Evolutionary conservation across 2,329 filamentous ascomycete species (phyloP).

Genomic region (Fusarium nanum): DNA sequence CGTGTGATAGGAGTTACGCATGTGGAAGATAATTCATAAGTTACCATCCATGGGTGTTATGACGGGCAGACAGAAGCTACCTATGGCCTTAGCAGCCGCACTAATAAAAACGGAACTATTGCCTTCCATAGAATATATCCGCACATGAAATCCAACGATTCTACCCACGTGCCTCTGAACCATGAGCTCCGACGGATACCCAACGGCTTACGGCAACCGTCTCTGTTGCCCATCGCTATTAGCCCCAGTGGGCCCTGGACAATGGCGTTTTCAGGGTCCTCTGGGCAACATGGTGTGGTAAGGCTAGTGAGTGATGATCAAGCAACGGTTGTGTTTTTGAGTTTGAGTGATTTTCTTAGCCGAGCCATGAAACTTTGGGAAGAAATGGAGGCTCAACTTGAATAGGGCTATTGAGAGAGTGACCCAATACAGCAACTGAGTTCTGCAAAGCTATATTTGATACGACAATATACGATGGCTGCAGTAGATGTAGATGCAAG

Average conservation of each 20-base stretch:
- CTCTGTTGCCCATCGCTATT: neutral
- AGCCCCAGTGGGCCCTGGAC: neutral
- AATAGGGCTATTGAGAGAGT: neutral
- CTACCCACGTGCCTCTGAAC: neutral
- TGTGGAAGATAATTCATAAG: neutral
- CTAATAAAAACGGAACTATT: neutral
- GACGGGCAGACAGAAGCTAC: neutral
- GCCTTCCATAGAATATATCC: neutral
- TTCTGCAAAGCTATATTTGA: neutral
- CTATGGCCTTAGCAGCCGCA: neutral
- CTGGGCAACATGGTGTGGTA: neutral
- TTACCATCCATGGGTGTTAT: conserved; percentile 13
- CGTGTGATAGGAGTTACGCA: conserved; percentile 1
- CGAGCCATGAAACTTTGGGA: neutral
- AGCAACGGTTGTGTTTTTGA: conserved; percentile 14
- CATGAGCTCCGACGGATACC: conserved; percentile 1
- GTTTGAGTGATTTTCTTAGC: conserved; percentile 34
- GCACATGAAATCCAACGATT: neutral
- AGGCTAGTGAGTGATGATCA: neutral
- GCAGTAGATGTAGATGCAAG: conserved; percentile 7
- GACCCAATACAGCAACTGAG: neutral
- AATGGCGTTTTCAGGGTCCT: conserved; percentile 33
- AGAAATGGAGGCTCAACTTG: neutral
- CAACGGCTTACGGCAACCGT: conserved; percentile 1
- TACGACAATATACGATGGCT: conserved; percentile 3